Percentiles rank a stretch among this genome's conserved stretches.
phyloP scores from a whole-genome alignment of 495 filamentous ascomycete species.

The Tetracladium marchalianum region DNA sequence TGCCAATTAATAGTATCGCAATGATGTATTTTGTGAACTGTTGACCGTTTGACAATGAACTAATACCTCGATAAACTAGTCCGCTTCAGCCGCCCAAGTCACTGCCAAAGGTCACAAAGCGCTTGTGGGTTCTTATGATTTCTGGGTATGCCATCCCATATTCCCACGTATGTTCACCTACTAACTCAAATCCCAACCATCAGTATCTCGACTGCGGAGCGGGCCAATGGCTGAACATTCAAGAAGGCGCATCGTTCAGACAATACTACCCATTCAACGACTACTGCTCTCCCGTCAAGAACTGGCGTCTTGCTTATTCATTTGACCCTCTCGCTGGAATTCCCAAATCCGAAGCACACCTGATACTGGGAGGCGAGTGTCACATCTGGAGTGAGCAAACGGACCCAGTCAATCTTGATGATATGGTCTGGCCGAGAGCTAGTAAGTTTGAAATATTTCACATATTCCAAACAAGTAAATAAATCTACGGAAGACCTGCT shows the following conservation, averaged over 20 bases:
- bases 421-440: constrained; percentile 66
- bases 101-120: constrained; percentile 54
- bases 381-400: constrained; percentile 73
- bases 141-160: constrained; percentile 41
- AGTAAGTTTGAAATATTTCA: too few relatives aligned
- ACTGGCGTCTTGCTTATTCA: constrained; percentile 69
- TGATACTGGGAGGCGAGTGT: constrained; percentile 69
- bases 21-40: too few relatives aligned
- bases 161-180: not conserved
- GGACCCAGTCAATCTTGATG: constrained; percentile 57
- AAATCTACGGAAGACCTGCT: too few relatives aligned
- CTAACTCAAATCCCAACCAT: not conserved
- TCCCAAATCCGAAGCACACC: constrained; percentile 40
- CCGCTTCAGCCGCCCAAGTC: constrained; percentile 37
- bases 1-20: too few relatives aligned
- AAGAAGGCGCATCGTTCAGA: constrained; percentile 29
- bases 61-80: too few relatives aligned
- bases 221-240: constrained; percentile 66
- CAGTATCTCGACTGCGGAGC: constrained; percentile 75
- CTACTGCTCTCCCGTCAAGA: constrained; percentile 66
- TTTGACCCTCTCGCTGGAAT: constrained; percentile 60
- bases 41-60: too few relatives aligned
- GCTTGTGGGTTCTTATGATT: constrained; percentile 65
- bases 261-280: constrained; percentile 58
- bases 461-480: not conserved